Evolutionary conservation across 305 asterid genomes (phyloP).

Genomic region (Fraxinus velutina): DNA sequence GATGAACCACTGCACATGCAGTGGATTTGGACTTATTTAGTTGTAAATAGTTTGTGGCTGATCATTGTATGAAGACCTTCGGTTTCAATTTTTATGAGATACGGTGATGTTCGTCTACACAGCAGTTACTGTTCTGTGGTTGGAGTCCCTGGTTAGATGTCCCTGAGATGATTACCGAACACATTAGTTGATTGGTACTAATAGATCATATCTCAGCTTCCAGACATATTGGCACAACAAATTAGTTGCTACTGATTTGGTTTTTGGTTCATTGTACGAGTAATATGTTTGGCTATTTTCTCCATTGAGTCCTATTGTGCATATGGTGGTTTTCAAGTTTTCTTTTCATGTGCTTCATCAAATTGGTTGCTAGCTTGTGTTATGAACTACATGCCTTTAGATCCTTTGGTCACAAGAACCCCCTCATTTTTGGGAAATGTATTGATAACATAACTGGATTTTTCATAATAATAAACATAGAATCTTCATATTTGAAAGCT

Average conservation of each 20-base stretch:
- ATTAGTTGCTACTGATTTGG: constrained; percentile 22
- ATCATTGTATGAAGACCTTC: constrained; percentile 18
- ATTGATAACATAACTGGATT: background rate
- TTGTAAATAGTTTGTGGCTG: constrained; percentile 19
- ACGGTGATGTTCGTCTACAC: constrained; percentile 23
- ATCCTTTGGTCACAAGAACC: constrained; percentile 2
- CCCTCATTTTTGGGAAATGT: background rate
- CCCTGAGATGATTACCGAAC: constrained; percentile 34
- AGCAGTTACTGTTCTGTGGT: constrained; percentile 21
- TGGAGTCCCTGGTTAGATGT: constrained; percentile 43
- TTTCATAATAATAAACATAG: background rate
- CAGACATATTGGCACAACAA: constrained; percentile 29
- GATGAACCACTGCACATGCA: constrained; percentile 7
- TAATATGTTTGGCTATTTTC: constrained; percentile 21
- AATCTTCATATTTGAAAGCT: background rate
- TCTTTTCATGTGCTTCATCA: background rate
- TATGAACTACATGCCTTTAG: constrained; percentile 24
- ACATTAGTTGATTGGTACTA: constrained; percentile 32
- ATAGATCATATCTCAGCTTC: constrained; percentile 15
- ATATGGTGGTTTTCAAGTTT: constrained; percentile 27
- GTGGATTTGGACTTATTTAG: constrained; percentile 13
- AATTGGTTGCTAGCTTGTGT: constrained; percentile 7
- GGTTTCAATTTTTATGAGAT: constrained; percentile 13
- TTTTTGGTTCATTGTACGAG: background rate
- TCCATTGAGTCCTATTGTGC: constrained; percentile 31